These are phyloP conservation scores for Tolypocladium amazonense DNA, from an alignment of 2,329 filamentous ascomycete genomes.

Conservation along the genomic window DNA sequence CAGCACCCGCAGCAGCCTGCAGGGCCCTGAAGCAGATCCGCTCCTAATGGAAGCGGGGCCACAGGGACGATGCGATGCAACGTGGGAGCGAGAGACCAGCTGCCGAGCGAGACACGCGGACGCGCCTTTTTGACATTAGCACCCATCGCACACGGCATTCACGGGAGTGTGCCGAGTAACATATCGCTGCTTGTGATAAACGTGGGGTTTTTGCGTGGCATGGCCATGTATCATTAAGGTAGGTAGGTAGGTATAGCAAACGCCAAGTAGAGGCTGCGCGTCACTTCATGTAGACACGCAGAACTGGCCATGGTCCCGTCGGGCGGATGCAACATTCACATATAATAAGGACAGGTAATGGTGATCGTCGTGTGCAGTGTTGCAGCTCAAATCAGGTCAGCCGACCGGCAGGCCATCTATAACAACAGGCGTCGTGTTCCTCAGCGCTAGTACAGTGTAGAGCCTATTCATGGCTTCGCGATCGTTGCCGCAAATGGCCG, in stretches of 20 bases:
- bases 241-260: no score
- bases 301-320: background rate
- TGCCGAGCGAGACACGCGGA: background rate
- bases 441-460: no score
- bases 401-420: background rate
- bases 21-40: background rate
- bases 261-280: background rate
- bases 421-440: no score
- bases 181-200: background rate
- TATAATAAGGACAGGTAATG: background rate
- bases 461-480: no score
- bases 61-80: conserved; percentile 3
- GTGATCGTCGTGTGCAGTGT: background rate
- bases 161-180: no score
- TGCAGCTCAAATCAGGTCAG: background rate
- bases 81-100: conserved; percentile 1
- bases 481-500: no score
- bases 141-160: no score
- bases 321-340: background rate
- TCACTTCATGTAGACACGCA: background rate
- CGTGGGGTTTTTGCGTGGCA: background rate
- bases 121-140: no score
- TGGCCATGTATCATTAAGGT: background rate
- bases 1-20: background rate
- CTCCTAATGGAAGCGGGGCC: background rate